Base-by-base conservation (phyloP, 176 grass and related monocot genomes). In the Aegilops speltoides region DNA sequence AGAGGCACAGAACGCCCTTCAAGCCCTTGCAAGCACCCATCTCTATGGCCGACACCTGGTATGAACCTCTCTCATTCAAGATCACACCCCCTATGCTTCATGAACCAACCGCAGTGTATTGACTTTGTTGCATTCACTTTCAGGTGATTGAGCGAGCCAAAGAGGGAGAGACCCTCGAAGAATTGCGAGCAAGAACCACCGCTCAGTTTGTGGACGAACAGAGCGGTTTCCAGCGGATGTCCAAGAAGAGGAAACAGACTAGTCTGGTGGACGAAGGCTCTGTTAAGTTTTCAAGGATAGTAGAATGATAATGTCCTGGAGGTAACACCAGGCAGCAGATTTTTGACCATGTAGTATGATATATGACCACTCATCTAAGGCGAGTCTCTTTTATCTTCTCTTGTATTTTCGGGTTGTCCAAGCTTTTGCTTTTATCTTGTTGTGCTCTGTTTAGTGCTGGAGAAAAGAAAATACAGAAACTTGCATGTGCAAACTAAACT, bases 111-210 rank as follows among this genome's bases (percentile, higher is more conserved):
- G 64, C 43, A 11, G 26, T 63, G 2, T 38, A 33, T 45, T 41
- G 14, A 83, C 62, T 31, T 79, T 65, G 32, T 25, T 33, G 33
- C 10, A 16, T 78, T 84, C 17, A 5, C 66, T 76, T 82, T 80
- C 68, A 96, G 97, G 94, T 96, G 84, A 91, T 98, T 76, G 97
- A 98, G 40, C 79, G 92, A 78, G 94, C 97, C 29, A 98, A 96
- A 87, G 94, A 96, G 73, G 90, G 92, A 77, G 97, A 98, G 64
- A 98, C 81, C 36, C 84, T 98, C 65, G 97, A 98, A 86, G 97
- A 96, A 88, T 17, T 98, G 80, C 93, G 97, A 64, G 94, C 80
- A 67, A 92, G 86, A 73, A 92, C 92, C 0, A 92, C 91, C 0
- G 94, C 94, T 38, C 97, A 96, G 77, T 98, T 98, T 77, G 90